These are phyloP conservation scores for Lactarius psammicola DNA, from an alignment of 768 basidiomycete species.

Conservation along the genomic window DNA sequence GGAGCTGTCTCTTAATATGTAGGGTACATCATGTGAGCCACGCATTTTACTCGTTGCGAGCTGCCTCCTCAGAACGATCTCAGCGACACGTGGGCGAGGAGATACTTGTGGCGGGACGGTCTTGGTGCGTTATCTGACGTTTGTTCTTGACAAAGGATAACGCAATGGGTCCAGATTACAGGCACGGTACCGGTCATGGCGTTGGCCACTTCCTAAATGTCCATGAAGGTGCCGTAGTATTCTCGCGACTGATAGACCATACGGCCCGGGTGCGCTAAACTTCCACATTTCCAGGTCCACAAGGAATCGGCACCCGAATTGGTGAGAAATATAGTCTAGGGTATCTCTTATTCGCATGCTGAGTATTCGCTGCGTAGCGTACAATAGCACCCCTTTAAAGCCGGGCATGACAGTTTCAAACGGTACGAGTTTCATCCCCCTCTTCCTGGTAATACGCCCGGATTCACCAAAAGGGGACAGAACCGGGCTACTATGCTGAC, in stretches of 20 bases:
- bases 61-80: background rate
- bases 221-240: constrained; percentile 59
- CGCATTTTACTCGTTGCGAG: background rate
- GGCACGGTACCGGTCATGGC: constrained; percentile 94
- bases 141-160: background rate
- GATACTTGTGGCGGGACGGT: constrained; percentile 82
- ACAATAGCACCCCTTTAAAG: constrained; percentile 71
- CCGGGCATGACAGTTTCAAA: constrained; percentile 91
- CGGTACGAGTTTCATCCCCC: constrained; percentile 37
- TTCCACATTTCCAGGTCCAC: constrained; percentile 44
- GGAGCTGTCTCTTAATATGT: background rate
- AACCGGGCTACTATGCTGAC: constrained; percentile 91
- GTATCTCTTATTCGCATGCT: constrained; percentile 9
- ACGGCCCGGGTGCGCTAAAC: background rate
- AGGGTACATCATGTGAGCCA: constrained; percentile 57
- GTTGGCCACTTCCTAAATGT: constrained; percentile 95
- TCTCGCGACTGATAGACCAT: background rate
- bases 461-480: constrained; percentile 37
- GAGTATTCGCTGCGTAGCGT: constrained; percentile 39
- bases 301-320: constrained; percentile 57
- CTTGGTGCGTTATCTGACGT: constrained; percentile 52
- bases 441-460: background rate
- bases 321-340: constrained; percentile 34
- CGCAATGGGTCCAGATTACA: constrained; percentile 49
- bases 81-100: constrained; percentile 80